These are phyloP conservation scores for Cardamine resedifolia DNA, from an alignment of 345 rosid genomes.

Conservation along the genomic window DNA sequence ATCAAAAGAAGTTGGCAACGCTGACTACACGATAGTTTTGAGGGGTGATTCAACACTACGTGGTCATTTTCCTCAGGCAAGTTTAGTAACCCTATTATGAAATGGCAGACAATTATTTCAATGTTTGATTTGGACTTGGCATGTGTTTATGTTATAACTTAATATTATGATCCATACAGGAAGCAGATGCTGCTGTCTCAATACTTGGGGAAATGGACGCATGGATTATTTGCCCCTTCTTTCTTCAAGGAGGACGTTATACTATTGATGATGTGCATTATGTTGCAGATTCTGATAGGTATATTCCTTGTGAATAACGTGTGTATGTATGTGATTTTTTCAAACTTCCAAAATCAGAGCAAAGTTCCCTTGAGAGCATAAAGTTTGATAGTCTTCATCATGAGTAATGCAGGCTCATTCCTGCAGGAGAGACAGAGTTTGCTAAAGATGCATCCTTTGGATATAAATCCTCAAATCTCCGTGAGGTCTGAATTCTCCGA, in stretches of 20 bases:
- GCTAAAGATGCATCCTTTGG: slow-evolving; percentile 97
- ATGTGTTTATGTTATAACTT: slow-evolving; percentile 4
- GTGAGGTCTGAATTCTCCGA: slow-evolving; percentile 53
- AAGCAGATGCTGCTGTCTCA: slow-evolving; percentile 87
- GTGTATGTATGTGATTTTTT: slow-evolving; percentile 3
- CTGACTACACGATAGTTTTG: slow-evolving; percentile 75
- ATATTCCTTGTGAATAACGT: slow-evolving; percentile 23
- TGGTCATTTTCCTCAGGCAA: slow-evolving; percentile 97
- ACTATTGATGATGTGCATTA: slow-evolving; percentile 85
- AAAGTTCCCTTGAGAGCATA: slow-evolving; percentile 5
- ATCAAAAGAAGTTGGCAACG: slow-evolving; percentile 56
- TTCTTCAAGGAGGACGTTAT: slow-evolving; percentile 97
- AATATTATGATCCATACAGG: slow-evolving; percentile 48
- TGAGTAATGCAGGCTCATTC: slow-evolving; percentile 63
- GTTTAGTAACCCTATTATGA: slow-evolving; percentile 23
- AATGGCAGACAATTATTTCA: slow-evolving; percentile 13
- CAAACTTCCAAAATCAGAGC: not conserved
- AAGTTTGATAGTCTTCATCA: slow-evolving; percentile 24
- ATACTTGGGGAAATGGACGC: slow-evolving; percentile 89
- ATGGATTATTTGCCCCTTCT: slow-evolving; percentile 96
- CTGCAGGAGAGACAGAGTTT: slow-evolving; percentile 96
- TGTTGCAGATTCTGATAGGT: slow-evolving; percentile 90
- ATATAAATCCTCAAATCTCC: slow-evolving; percentile 83
- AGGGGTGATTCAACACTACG: slow-evolving; percentile 98
- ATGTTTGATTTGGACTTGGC: not conserved